Evolutionary conservation across 2,329 filamentous ascomycete genomes (phyloP).

Genomic region (Pseudogymnoascus sp.): DNA sequence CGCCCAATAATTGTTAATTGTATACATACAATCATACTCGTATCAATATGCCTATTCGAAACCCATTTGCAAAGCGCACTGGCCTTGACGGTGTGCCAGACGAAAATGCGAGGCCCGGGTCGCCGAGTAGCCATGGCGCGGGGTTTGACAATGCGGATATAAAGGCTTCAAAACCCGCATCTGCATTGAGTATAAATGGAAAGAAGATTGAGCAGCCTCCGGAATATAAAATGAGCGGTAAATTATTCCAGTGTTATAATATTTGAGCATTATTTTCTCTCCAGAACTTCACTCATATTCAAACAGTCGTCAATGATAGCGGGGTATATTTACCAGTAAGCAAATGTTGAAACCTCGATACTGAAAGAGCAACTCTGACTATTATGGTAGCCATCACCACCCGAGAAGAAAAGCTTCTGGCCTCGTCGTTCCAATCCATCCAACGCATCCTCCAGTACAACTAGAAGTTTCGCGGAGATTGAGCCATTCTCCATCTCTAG

Average conservation of each 20-base stretch:
- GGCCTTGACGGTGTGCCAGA: conserved; percentile 33
- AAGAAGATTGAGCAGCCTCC: conserved; percentile 48
- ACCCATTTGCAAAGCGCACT: conserved; percentile 58
- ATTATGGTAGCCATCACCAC: conserved; percentile 65
- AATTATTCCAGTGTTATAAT: conserved; percentile 26
- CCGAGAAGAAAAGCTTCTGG: conserved; percentile 79
- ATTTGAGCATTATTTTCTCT: conserved; percentile 13
- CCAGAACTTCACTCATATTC: conserved; percentile 21
- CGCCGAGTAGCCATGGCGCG: conserved; percentile 37
- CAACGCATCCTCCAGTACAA: conserved; percentile 46
- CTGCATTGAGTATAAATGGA: conserved; percentile 53
- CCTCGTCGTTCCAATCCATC: conserved; percentile 42
- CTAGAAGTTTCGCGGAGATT: conserved; percentile 62
- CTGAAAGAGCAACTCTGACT: not conserved
- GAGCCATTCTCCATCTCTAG: conserved; percentile 93
- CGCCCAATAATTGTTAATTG: not conserved
- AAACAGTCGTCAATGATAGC: conserved; percentile 84
- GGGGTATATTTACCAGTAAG: conserved; percentile 88
- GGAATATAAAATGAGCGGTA: conserved; percentile 77
- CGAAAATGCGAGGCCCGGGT: conserved; percentile 43
- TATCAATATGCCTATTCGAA: conserved; percentile 58
- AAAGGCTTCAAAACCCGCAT: conserved; percentile 53
- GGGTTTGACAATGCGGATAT: conserved; percentile 57
- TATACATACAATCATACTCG: conserved; percentile 4
- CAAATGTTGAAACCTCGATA: conserved; percentile 8